phyloP scores from a whole-genome alignment of 306 rosid species.

The Canavalia gladiata region DNA sequence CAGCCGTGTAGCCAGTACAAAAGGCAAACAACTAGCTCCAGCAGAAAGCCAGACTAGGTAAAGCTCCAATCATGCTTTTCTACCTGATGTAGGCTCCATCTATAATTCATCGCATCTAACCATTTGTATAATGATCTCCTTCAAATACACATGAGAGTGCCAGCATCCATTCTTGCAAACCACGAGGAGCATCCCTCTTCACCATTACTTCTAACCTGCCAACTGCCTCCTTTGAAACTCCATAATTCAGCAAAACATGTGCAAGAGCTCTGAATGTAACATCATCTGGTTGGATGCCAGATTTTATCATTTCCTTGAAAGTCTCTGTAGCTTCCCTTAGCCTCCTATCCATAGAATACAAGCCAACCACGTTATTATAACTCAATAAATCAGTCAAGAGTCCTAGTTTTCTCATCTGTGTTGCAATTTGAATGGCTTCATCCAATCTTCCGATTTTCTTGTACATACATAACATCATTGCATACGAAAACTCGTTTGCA shows the following conservation, averaged over 20 bases:
- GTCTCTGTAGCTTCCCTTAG: constrained; percentile 66
- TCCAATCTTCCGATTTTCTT: constrained; percentile 76
- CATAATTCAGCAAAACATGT: constrained; percentile 64
- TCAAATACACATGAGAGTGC: constrained; percentile 62
- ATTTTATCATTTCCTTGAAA: constrained; percentile 68
- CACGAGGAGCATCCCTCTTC: constrained; percentile 61
- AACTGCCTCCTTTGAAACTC: constrained; percentile 75
- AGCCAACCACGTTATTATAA: constrained; percentile 71
- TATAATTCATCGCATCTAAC: constrained; percentile 40
- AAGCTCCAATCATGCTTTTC: background rate
- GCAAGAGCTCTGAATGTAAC: constrained; percentile 79
- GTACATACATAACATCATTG: constrained; percentile 91
- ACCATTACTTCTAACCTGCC: constrained; percentile 68
- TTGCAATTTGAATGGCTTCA: constrained; percentile 70
- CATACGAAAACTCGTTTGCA: constrained; percentile 84
- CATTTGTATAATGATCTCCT: constrained; percentile 42
- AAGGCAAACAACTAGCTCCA: constrained; percentile 15
- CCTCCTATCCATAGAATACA: constrained; percentile 71
- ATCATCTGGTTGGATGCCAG: constrained; percentile 71
- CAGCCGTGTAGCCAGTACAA: constrained; percentile 28
- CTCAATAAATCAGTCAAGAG: constrained; percentile 68
- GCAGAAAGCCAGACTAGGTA: constrained; percentile 14
- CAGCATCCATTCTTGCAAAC: constrained; percentile 72
- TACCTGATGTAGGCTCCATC: constrained; percentile 30
- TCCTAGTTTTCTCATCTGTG: constrained; percentile 67